A percentile compares a stretch with the other conserved stretches of the same genome.
phyloP scores from a whole-genome alignment of 78 protist genomes.

The Emiliania huxleyi region DNA sequence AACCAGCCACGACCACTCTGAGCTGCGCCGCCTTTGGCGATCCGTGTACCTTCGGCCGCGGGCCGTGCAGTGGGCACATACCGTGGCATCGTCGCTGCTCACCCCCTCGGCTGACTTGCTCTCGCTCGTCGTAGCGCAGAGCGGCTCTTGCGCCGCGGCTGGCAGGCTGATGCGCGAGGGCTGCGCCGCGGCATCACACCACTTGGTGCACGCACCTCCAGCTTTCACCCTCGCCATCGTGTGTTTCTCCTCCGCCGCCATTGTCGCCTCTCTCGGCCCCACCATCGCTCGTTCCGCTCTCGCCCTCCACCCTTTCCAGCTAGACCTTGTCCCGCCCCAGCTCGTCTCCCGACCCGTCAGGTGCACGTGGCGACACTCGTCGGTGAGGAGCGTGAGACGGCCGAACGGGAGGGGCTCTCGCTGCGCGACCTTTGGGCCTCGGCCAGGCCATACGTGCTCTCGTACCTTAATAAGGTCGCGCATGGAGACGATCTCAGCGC shows the following conservation, averaged over 20 bases:
- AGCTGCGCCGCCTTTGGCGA: background rate
- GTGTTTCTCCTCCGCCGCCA: background rate
- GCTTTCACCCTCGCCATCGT: background rate
- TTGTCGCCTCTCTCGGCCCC: background rate
- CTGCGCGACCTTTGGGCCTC: no score
- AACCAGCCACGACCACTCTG: background rate
- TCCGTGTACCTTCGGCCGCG: background rate
- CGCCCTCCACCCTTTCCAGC: no score
- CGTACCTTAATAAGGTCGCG: no score
- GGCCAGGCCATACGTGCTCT: no score
- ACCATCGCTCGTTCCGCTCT: background rate
- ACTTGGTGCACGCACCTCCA: background rate
- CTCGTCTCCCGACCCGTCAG: no score
- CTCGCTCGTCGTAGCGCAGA: background rate
- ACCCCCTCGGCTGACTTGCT: background rate
- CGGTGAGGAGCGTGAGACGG: no score
- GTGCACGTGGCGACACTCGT: no score
- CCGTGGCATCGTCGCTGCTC: background rate
- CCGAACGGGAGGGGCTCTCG: no score
- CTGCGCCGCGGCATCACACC: background rate
- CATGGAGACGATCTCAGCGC: no score
- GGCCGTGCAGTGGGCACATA: background rate
- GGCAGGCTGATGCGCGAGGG: background rate
- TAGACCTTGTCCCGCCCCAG: no score
- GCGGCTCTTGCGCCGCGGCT: background rate